Conservation (phyloP, 257 asterid genomes). For the Capsicum chinense region DNA sequence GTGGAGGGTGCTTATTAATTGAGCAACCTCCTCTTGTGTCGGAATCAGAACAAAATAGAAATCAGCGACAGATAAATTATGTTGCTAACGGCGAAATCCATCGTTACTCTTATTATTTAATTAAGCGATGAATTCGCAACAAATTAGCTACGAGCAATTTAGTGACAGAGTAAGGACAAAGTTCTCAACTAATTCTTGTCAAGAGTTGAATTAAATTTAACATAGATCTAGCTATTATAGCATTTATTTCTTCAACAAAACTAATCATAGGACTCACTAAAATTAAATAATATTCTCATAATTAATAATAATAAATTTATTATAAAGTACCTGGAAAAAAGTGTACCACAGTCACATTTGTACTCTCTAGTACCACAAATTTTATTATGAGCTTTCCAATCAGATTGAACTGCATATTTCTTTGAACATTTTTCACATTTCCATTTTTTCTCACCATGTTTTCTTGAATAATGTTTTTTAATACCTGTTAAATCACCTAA, state of each 20-base stretch:
- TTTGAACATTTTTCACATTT: constrained; percentile 90
- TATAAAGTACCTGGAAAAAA: constrained; percentile 75
- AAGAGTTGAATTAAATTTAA: not conserved
- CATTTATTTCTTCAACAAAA: constrained; percentile 35
- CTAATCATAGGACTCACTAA: constrained; percentile 25
- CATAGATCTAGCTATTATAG: not conserved
- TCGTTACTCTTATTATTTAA: no score
- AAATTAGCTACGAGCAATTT: not conserved
- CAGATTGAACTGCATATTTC: constrained; percentile 92
- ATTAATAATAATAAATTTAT: not conserved
- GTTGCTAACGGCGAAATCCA: no score
- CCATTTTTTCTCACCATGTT: constrained; percentile 97
- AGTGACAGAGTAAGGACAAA: no score
- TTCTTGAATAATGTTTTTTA: constrained; percentile 81
- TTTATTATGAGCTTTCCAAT: constrained; percentile 96
- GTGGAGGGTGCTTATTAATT: no score
- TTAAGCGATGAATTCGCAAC: no score
- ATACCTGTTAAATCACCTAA: constrained; percentile 88
- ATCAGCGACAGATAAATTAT: no score
- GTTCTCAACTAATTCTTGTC: no score
- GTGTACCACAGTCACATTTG: constrained; percentile 94
- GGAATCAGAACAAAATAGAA: no score
- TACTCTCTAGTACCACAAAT: constrained; percentile 94
- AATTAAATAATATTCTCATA: no score
- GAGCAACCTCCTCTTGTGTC: no score